Evolutionary conservation across 148 eudicot genomes (phyloP).

Genomic region (Rhododendron ferrugineum): DNA sequence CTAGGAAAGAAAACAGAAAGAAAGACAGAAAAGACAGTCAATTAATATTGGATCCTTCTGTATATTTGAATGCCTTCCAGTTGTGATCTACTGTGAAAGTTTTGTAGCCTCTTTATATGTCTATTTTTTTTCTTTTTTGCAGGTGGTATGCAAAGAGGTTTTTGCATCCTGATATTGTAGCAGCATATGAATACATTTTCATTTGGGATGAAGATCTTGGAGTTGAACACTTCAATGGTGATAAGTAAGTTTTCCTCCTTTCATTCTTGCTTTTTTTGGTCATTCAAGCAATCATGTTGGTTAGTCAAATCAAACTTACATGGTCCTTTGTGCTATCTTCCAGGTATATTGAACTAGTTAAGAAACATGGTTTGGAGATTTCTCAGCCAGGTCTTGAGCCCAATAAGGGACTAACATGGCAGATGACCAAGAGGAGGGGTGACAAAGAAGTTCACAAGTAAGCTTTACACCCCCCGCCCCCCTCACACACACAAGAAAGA

Average conservation of each 20-base stretch:
- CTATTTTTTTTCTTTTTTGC: neutral
- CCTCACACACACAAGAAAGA: neutral
- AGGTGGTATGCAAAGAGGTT: conserved; percentile 91
- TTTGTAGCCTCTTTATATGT: neutral
- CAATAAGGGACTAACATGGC: conserved; percentile 78
- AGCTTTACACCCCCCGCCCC: conserved; percentile 8
- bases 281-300: neutral
- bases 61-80: neutral
- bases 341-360: conserved; percentile 66
- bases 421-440: conserved; percentile 84
- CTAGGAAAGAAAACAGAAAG: neutral
- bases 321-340: neutral
- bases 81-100: neutral
- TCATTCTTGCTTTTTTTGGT: neutral
- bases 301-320: neutral
- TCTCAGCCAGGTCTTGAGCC: conserved; percentile 91
- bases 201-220: conserved; percentile 86
- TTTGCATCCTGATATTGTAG: conserved; percentile 64
- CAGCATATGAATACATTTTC: conserved; percentile 71
- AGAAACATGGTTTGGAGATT: conserved; percentile 77
- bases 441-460: conserved; percentile 87
- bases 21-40: neutral
- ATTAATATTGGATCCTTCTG: neutral
- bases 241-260: conserved; percentile 33
- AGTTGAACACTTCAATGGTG: conserved; percentile 71